phyloP scores from a whole-genome alignment of 148 eudicot species.

The Linanthus parryae region DNA sequence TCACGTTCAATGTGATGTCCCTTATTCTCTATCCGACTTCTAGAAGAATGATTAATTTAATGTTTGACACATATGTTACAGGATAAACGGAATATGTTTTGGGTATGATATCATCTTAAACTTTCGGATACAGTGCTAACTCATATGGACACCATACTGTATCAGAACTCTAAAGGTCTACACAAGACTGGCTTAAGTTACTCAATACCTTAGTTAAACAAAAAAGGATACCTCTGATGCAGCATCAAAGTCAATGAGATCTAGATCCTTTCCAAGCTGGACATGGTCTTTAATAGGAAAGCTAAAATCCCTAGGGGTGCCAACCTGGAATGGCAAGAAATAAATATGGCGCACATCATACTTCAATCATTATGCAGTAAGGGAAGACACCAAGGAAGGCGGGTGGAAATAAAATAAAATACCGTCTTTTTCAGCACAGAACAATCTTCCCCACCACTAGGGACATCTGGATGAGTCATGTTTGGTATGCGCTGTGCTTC shows the following conservation, averaged over 20 bases:
- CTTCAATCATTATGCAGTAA: too few relatives aligned
- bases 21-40: neutral
- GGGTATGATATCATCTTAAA: too few relatives aligned
- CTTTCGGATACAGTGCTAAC: neutral
- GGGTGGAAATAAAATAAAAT: constrained; percentile 11
- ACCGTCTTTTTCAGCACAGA: constrained; percentile 69
- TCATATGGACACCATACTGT: neutral
- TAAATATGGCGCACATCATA: too few relatives aligned
- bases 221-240: constrained; percentile 70
- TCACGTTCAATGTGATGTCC: neutral
- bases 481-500: constrained; percentile 95
- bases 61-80: too few relatives aligned
- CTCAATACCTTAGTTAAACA: neutral
- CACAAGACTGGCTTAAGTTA: neutral
- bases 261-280: constrained; percentile 84
- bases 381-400: too few relatives aligned
- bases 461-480: constrained; percentile 95
- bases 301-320: constrained; percentile 48
- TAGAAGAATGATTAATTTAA: neutral
- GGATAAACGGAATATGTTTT: too few relatives aligned
- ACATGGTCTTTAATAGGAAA: constrained; percentile 78
- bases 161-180: constrained; percentile 2
- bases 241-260: constrained; percentile 85
- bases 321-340: constrained; percentile 54
- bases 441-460: constrained; percentile 75